Percentiles rank a stretch among this genome's conserved stretches.
Conservation (phyloP, 2,329 filamentous ascomycete species). For the Cadophora sp. region DNA sequence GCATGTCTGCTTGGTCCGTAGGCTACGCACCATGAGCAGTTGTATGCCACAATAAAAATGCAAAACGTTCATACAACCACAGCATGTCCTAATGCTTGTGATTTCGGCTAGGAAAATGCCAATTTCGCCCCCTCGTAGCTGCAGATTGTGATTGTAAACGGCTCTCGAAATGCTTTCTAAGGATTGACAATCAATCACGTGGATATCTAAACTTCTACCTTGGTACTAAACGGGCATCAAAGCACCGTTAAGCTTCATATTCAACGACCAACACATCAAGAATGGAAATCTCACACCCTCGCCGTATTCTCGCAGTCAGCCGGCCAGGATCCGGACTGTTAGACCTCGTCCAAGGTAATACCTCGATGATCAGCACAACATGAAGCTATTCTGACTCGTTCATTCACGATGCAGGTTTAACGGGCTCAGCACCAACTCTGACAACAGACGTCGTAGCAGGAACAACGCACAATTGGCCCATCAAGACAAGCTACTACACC, state of each 20-base stretch:
- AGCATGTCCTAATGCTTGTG: background rate
- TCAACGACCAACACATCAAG: slow-evolving; percentile 22
- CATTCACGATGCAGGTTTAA: slow-evolving; percentile 54
- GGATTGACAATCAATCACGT: slow-evolving; percentile 16
- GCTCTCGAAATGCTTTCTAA: slow-evolving; percentile 4
- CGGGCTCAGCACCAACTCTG: slow-evolving; percentile 51
- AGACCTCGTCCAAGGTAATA: slow-evolving; percentile 60
- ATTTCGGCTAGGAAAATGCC: no score
- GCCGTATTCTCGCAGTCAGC: slow-evolving; percentile 62
- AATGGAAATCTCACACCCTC: slow-evolving; percentile 55
- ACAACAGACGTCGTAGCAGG: slow-evolving; percentile 53
- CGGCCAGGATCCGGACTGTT: slow-evolving; percentile 51
- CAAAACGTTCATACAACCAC: slow-evolving; percentile 9
- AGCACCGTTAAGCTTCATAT: slow-evolving; percentile 2
- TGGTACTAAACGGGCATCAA: background rate
- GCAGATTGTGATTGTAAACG: background rate
- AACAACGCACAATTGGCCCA: slow-evolving; percentile 59
- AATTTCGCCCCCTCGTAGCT: no score
- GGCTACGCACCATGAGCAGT: slow-evolving; percentile 17
- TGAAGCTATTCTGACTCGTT: slow-evolving; percentile 18
- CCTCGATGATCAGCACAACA: background rate
- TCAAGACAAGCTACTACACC: slow-evolving; percentile 67
- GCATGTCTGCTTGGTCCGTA: slow-evolving; percentile 27
- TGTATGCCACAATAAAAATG: slow-evolving; percentile 21
- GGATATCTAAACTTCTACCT: background rate